Percentiles rank a stretch among this genome's conserved stretches.
Conservation (phyloP, 108 stramenopile genomes). For the Skeletonema marinoi region DNA sequence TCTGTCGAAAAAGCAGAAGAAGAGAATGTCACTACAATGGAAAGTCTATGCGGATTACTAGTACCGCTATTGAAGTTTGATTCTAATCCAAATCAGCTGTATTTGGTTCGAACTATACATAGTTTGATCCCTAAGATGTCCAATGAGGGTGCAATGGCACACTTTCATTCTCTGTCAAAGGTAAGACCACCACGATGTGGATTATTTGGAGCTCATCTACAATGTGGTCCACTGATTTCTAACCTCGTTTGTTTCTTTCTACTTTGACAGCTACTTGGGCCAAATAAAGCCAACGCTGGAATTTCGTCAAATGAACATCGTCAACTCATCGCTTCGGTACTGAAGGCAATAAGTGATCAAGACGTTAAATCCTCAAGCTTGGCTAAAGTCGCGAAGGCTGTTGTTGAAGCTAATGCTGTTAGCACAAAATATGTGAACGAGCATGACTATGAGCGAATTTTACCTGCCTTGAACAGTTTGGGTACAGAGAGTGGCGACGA, state of each 20-base stretch:
- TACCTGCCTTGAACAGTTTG: slow-evolving; percentile 71
- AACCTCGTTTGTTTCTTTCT: not conserved
- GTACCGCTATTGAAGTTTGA: slow-evolving; percentile 68
- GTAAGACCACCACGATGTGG: slow-evolving; percentile 3
- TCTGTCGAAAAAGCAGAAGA: slow-evolving; percentile 21
- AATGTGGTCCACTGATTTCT: not conserved
- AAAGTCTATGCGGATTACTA: slow-evolving; percentile 62
- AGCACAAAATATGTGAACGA: slow-evolving; percentile 78
- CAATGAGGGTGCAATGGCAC: slow-evolving; percentile 32
- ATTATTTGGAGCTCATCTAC: not conserved
- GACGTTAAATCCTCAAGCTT: slow-evolving; percentile 9
- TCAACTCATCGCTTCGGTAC: slow-evolving; percentile 35
- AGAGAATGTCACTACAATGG: slow-evolving; percentile 34
- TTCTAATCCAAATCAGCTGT: slow-evolving; percentile 52
- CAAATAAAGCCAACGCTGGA: slow-evolving; percentile 63
- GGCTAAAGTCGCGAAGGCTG: slow-evolving; percentile 28
- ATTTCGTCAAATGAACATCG: slow-evolving; percentile 53
- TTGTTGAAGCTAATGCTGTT: slow-evolving; percentile 54
- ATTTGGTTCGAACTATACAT: slow-evolving; percentile 71
- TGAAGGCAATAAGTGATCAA: slow-evolving; percentile 34
- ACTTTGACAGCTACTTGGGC: slow-evolving; percentile 57
- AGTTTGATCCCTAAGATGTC: slow-evolving; percentile 55
- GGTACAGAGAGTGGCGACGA: slow-evolving; percentile 25
- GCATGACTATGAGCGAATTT: slow-evolving; percentile 71
- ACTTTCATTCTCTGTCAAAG: slow-evolving; percentile 50